Evolutionary conservation across 1,284 basidiomycete species (phyloP), one percentile per base, ranked within the genome.

Genomic region (Rhodofomes roseus): DNA sequence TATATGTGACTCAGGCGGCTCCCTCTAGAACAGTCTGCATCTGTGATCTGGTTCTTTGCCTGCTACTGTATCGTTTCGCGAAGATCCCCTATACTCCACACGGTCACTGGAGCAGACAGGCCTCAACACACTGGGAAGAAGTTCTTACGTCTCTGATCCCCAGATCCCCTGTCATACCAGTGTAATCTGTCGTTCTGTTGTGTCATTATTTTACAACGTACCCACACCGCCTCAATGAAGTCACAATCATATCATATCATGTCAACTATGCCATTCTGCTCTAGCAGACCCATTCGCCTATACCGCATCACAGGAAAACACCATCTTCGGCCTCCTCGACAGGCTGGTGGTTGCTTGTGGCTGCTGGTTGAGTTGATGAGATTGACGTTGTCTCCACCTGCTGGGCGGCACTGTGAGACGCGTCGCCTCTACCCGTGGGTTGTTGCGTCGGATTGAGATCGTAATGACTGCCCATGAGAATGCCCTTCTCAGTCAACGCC

Each of bases 401-500:
- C 43, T 44, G 46, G 22, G 25, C 12, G 20, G 41, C 20, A 23
- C 34, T 36, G 34, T 36, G 12, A 6, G 5, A 18, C 12, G 44
- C 23, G 12, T 23, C 12, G 23, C 12, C 25, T 8, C 18, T 22
- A n/a, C 22, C 31, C 23, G 43, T 4, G 22, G 8, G 46, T 5
- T 2, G 23, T 23, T 27, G 50, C 20, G 29, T 4, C 2, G 50
- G 31, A 31, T 12, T 23, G 50, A 16, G 8, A 59, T 81, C 77
- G 64, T 83, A 83, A 67, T 84, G 82, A 36, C 68, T 66, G 25
- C 73, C 70, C 55, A 74, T 64, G n/a, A 71, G 64, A 18, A 75
- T 60, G 4, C 89, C 88, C 66, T 88, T 89, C 68, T 86, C 80
- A 7, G 75, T 71, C 58, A 91, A 71, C 5, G 86, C 89, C 66